Conservation (phyloP, 2,329 filamentous ascomycete species). For the Fusarium austroafricanum region DNA sequence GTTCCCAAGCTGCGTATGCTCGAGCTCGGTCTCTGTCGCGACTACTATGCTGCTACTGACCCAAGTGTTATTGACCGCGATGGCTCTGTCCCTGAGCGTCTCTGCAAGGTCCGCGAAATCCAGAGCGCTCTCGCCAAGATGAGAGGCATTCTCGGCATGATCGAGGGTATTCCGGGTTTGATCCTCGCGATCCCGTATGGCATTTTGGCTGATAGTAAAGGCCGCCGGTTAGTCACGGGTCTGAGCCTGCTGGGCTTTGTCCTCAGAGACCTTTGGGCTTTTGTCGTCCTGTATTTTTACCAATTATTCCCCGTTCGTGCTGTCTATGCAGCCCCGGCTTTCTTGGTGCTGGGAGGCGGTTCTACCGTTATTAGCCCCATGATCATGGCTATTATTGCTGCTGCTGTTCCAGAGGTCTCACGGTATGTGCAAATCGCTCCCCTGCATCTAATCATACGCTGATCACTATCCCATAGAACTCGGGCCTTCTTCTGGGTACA, state of each 20-base stretch:
- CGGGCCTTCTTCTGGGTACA: slow-evolving; percentile 5
- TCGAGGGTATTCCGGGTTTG: background rate
- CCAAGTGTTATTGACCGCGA: background rate
- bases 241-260: background rate
- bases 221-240: background rate
- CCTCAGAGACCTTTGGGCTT: background rate
- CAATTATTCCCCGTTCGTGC: background rate
- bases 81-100: background rate
- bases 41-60: background rate
- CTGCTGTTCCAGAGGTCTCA: background rate
- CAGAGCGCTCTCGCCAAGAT: background rate
- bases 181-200: slow-evolving; percentile 3
- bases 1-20: slow-evolving; percentile 3
- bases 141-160: background rate
- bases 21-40: background rate
- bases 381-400: slow-evolving; percentile 10
- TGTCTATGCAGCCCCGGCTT: background rate
- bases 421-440: background rate
- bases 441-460: too few relatives aligned
- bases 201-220: background rate
- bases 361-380: slow-evolving; percentile 5
- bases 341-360: background rate
- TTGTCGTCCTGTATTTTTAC: background rate
- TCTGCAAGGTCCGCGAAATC: background rate
- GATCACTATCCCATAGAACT: background rate